These are phyloP conservation scores for Cucumis melo DNA, from an alignment of 306 rosid species.

Conservation along the genomic window DNA sequence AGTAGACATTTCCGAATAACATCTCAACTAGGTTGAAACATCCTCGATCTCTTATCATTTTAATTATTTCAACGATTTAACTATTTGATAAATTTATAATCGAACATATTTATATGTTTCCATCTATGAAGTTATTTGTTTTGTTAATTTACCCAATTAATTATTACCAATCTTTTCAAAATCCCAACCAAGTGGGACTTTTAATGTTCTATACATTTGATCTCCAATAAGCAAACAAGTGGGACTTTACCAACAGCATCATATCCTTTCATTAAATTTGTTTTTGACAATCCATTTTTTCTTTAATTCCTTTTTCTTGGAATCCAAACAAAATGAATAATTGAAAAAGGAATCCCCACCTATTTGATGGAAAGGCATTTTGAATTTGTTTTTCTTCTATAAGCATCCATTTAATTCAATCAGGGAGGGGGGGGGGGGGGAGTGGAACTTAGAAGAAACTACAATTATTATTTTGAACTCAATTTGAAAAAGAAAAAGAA, in stretches of 20 bases:
- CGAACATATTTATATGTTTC: no score
- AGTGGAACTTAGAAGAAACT: neutral
- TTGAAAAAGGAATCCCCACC: conserved; percentile 33
- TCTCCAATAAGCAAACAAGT: conserved; percentile 1
- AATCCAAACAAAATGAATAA: neutral
- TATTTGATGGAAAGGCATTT: conserved; percentile 14
- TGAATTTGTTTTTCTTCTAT: neutral
- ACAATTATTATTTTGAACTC: neutral
- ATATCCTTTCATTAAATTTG: neutral
- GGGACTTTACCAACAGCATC: conserved; percentile 2
- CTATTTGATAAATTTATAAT: no score
- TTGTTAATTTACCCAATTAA: no score
- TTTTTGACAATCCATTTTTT: neutral
- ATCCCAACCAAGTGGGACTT: no score
- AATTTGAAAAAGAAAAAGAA: neutral
- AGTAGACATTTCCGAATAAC: no score
- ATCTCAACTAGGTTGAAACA: no score
- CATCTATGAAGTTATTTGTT: no score
- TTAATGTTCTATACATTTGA: neutral
- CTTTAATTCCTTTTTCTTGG: conserved; percentile 3
- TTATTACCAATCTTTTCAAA: no score
- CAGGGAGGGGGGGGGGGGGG: neutral
- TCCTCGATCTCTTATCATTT: no score
- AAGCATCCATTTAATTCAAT: conserved; percentile 2
- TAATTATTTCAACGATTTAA: no score